Base-by-base conservation (phyloP, 208 protist genomes). In the Trypanosomatidae sp. region DNA sequence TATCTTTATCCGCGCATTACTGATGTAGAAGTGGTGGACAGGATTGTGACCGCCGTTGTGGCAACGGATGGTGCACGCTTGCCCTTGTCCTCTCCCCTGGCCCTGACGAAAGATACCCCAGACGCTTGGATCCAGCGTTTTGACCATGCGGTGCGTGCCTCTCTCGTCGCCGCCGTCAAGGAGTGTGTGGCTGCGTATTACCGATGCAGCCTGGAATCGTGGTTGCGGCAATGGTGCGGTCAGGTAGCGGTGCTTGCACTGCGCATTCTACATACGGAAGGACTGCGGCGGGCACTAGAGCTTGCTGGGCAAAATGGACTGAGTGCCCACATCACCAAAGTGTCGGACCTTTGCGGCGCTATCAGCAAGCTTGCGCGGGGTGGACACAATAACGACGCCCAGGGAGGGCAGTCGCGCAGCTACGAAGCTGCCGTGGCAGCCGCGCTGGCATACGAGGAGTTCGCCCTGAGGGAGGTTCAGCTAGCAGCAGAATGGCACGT, bases 121-220 rank as follows among this genome's bases (percentile, higher is more conserved):
- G 86, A 91, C 60, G 58, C 49, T 50, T 97, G 91, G 89, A 93
- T 97, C 79, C 58, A 74, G 44, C 69, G 49, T 13, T 91, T 97
- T 76, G 93, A 95, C 28, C 62, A 36, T 33, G 72, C 71, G 17
- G 68, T 97, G 64, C 80, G 76, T 46, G 55, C 36, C 1, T 94
- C 93, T 39, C 75, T 97, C 30, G 62, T 91, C 33, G 41, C 70
- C 22, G 86, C 84, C 43, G 79, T 95, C 64, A 75, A 76, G 55
- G 67, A 25, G 43, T 90, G 81, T 73, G 64, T 84, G 36, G 71
- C 77, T 52, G 84, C 75, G 13, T 86, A 77, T 62, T 66, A 75
- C 64, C 65, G 74, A 74, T 76, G 74, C 58, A 68, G 86, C 49
- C 52, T 83, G 1, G 84, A 88, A 62, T 53, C 83, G 30, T 82